Conservation (phyloP, 805 yeast species). For the Saturnispora bothae region DNA sequence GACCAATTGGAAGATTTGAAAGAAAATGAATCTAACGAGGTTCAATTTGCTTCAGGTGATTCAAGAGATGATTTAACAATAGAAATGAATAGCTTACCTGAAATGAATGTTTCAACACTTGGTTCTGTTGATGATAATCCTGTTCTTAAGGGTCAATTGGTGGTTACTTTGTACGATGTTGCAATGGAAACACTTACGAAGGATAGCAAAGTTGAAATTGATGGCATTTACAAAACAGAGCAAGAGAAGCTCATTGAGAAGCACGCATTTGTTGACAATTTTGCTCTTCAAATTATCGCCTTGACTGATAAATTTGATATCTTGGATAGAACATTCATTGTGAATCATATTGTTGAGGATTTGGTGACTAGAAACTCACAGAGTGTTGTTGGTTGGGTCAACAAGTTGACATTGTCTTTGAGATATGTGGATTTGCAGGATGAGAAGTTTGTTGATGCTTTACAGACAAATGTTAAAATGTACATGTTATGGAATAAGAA, state of each 20-base stretch:
- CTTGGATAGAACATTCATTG: conserved; percentile 58
- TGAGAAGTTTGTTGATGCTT: conserved; percentile 40
- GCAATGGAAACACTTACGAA: conserved; percentile 40
- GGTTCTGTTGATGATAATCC: conserved; percentile 83
- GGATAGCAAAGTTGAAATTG: conserved; percentile 13
- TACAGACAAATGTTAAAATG: conserved; percentile 64
- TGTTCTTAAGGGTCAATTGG: conserved; percentile 64
- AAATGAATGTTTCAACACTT: conserved; percentile 72
- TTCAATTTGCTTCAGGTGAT: conserved; percentile 16
- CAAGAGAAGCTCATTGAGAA: conserved; percentile 13
- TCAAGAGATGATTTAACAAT: conserved; percentile 43
- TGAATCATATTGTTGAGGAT: conserved; percentile 50
- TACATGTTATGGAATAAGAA: conserved; percentile 45
- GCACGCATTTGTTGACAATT: conserved; percentile 2
- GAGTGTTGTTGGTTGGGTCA: conserved; percentile 30
- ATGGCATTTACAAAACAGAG: conserved; percentile 30
- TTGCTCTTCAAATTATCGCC: conserved; percentile 34
- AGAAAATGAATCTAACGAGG: conserved; percentile 29
- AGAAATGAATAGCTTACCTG: conserved; percentile 63
- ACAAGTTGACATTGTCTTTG: conserved; percentile 58
- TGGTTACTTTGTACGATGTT: conserved; percentile 59
- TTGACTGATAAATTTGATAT: conserved; percentile 62
- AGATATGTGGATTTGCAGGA: conserved; percentile 36
- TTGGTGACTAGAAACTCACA: conserved; percentile 34
- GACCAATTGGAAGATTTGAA: conserved; percentile 45